Base-by-base conservation (phyloP, 176 grass and related monocot species). In the Oryza nivara region DNA sequence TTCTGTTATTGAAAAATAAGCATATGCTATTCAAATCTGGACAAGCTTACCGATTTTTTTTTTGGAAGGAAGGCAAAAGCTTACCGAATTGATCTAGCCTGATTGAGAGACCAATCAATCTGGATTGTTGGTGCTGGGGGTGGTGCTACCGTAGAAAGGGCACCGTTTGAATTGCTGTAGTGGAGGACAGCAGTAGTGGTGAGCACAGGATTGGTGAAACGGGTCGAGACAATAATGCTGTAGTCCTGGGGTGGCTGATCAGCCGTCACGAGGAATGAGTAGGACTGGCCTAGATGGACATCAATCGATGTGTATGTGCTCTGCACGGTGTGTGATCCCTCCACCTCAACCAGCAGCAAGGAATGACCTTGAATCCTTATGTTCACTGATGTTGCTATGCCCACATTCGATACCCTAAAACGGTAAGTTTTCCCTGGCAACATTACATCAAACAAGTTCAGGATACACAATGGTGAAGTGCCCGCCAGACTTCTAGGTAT, bases 251-350 rank as follows among this genome's bases (percentile, higher is more conserved):
- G 86, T 75, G 84, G 89, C 67, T 99, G 96, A 86, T 99, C 84
- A 22, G 91, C 84, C 2, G 75, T 96, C 69, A 99, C 78, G 1
- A 99, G 91, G 82, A 99, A 92, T 1, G 96, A 99, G 41, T 93
- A 99, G 13, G 96, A 99, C 80, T 99, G 93, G 58, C 96, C 96
- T 26, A 99, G 67, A 86, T 99, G 96, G 25, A 99, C 23, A 10
- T 99, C 96, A 2, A 99, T 73, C 1, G 93, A 99, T 58, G 89
- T 65, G 88, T 91, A 99, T 0, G 67, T 86, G 81, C 70, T 96
- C 76, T 99, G 96, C 76, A 99, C 71, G 6, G 85, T 92, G 91
- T 99, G 96, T 16, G 96, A 99, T 17, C 96, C 96, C 71, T 99
- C 96, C 47, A 99, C 96, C 75, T 99, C 96, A 74, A 99, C 96